phyloP scores from a whole-genome alignment of 441 rosid genomes.

The Jatropha multifida region DNA sequence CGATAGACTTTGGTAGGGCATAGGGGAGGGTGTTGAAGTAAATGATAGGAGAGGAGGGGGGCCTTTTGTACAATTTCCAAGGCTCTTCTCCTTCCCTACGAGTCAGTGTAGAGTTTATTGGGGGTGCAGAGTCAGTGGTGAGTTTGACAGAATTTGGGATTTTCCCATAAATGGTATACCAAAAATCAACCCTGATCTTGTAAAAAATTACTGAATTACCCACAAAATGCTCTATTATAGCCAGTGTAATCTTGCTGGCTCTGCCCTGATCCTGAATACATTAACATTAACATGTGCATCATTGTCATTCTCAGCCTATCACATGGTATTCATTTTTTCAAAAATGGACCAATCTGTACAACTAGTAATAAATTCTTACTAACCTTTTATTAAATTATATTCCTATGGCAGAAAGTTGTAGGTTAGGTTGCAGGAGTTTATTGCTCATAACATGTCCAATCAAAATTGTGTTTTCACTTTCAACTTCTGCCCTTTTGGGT shows the following conservation, averaged over 20 bases:
- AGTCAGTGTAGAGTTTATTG: conserved; percentile 20
- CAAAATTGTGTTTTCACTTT: not conserved
- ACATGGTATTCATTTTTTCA: not conserved
- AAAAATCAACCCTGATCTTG: not conserved
- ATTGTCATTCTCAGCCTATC: conserved; percentile 1
- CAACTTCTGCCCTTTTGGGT: too few species aligned
- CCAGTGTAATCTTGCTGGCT: not conserved
- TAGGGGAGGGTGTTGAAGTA: not conserved
- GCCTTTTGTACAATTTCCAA: conserved; percentile 19
- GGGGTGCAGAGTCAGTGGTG: conserved; percentile 9
- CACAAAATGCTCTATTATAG: not conserved
- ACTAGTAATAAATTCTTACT: not conserved
- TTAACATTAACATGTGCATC: not conserved
- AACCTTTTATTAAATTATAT: conserved; percentile 1
- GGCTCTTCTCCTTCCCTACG: conserved; percentile 8
- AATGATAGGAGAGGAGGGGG: conserved; percentile 9
- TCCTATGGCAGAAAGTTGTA: not conserved
- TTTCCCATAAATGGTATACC: conserved; percentile 14
- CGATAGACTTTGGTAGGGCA: not conserved
- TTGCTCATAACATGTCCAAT: not conserved
- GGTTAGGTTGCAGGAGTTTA: not conserved
- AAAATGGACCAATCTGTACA: conserved; percentile 14
- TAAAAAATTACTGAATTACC: not conserved
- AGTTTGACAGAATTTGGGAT: conserved; percentile 16
- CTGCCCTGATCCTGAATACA: not conserved